Base-by-base conservation (phyloP, 495 filamentous ascomycete species). In the Penicillium mononematosum region DNA sequence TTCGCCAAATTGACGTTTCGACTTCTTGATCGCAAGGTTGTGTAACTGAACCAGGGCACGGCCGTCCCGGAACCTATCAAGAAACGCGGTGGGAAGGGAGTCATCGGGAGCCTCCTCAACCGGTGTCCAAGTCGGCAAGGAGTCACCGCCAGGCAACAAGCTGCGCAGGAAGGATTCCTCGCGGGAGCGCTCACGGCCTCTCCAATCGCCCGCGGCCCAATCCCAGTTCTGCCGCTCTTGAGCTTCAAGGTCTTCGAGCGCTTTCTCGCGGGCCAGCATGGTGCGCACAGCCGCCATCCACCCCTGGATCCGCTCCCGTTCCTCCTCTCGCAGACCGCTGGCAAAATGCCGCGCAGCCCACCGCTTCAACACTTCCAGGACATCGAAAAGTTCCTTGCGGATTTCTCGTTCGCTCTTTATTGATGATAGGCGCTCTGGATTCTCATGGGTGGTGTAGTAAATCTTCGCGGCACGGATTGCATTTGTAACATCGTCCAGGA, bases 401-500 rank as follows among this genome's bases (percentile, higher is more conserved):
- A 97, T 88, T 38, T 86, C 77, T 39, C 88, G 88, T 65, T 97
- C 92, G 2, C 86, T 87, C 63, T 88, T 90, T 76, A 97, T 91
- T 36, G 83, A 75, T 58, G 91, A 88, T n/a, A 97, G 75, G 24
- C 89, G 86, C 55, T 90, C 85, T 6, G 92, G 89, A 20, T 87
- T 77, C 64, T 91, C 85, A 66, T 97, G 92, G 1, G 88, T 75
- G 6, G 91, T 96, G 72, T 97, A 98, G 75, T 97, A 98, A 44
- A 92, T 86, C 68, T 92, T 96, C 34, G 94, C 94, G 7, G 95
- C 92, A 34, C 91, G 86, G 56, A 98, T 96, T 14, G 92, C 92
- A 44, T 97, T 78, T 4, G 94, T 98, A 71, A 93, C 86, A 45
- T 96, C 83, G 65, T 98, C 94, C 36, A 97, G 77, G 39, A 98